These are phyloP conservation scores for Calocera viscosa DNA, from an alignment of 768 basidiomycete genomes.

Conservation along the genomic window DNA sequence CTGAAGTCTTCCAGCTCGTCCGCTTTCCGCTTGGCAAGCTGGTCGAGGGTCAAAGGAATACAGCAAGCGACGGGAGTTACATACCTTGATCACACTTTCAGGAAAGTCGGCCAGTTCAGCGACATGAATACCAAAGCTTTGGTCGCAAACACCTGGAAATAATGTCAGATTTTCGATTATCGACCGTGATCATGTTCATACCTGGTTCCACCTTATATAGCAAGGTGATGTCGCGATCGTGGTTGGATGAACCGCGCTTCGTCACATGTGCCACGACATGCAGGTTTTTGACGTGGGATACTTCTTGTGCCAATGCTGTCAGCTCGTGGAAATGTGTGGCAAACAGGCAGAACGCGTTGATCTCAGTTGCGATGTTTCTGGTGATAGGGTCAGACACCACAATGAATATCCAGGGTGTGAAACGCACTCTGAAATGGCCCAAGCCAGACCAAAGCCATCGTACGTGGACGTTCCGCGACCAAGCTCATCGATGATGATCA, in stretches of 20 bases:
- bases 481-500: slow-evolving; percentile 96
- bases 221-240: slow-evolving; percentile 67
- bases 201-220: slow-evolving; percentile 68
- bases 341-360: slow-evolving; percentile 89
- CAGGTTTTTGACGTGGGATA: slow-evolving; percentile 79
- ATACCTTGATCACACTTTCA: slow-evolving; percentile 76
- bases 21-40: slow-evolving; percentile 86
- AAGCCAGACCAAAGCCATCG: slow-evolving; percentile 94
- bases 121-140: slow-evolving; percentile 97
- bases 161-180: not conserved
- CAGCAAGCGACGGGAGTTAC: slow-evolving; percentile 12
- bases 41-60: slow-evolving; percentile 9
- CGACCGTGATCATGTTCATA: slow-evolving; percentile 27
- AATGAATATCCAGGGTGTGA: not conserved
- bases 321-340: slow-evolving; percentile 98
- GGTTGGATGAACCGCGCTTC: slow-evolving; percentile 31
- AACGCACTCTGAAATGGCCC: slow-evolving; percentile 93
- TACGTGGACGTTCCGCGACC: slow-evolving; percentile 94
- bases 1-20: slow-evolving; percentile 84
- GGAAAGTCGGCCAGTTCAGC: slow-evolving; percentile 97
- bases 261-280: slow-evolving; percentile 91
- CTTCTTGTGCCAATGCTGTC: slow-evolving; percentile 77
- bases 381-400: not conserved
- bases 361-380: slow-evolving; percentile 85
- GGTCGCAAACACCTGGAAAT: slow-evolving; percentile 72